Base-by-base conservation (phyloP, 2,329 filamentous ascomycete genomes). In the Sphaerulina vaccinii region DNA sequence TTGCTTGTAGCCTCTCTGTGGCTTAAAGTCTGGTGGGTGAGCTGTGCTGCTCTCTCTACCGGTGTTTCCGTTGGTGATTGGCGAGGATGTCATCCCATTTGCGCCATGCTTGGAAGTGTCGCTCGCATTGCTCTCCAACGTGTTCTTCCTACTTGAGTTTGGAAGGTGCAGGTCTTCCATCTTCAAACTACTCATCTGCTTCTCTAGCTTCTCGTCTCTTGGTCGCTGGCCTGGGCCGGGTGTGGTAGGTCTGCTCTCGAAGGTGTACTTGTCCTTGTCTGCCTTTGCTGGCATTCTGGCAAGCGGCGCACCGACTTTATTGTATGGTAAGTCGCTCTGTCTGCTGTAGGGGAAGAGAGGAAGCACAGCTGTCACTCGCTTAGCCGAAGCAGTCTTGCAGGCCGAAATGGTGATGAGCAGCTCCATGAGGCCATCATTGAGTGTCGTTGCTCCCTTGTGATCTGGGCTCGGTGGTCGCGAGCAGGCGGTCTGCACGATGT, bases 391-490 rank as follows among this genome's bases (percentile, higher is more conserved):
- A 10, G 88, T 86, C 75, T 96, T 95, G 83, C 93, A 97, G 56
- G 93, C 93, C n/a, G 90, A 95, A 64, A 97, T 92, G 75, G 93
- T 96, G 75, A 97, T 96, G 71, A 95, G 88, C 43, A 97, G 84
- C 69, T 99, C 93, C 76, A 99, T 87, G 60, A 99, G 83, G 74
- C 95, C 85, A 74, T 99, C 93, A 70, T 99, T 99, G 19, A 61
- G 45, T 27, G 55, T 60, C 35, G 52, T 54, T 15, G 52, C 52
- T 36, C 52, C 41, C 36, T 49, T 49, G 45, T 49, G 37, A 10
- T 44, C 37, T 19, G 42, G 40, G 22, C 49, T 50, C 16, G 41
- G 49, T 10, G 55, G 42, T 22, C 45, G 43, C 29, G 57, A 60
- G 59, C 59, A 61, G 19, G 59, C 59, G 36, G 90, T 93, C 73